phyloP scores from a whole-genome alignment of 2,329 filamentous ascomycete species.

The Blastomyces percursus region DNA sequence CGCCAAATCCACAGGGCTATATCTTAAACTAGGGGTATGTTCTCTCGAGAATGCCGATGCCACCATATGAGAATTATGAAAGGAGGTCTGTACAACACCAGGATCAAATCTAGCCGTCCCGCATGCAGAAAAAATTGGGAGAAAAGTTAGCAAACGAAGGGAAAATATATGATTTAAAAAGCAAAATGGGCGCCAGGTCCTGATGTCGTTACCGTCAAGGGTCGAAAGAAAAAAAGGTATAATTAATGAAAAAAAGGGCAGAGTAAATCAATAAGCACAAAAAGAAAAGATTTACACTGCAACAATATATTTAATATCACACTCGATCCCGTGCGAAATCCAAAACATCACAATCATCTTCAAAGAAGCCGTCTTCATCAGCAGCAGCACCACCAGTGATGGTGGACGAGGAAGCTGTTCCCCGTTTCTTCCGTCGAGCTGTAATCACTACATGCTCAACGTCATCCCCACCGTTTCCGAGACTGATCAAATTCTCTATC shows the following conservation, averaged over 20 bases:
- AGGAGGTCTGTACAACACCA: not conserved
- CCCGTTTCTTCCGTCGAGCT: slow-evolving; percentile 56
- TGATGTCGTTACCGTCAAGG: not conserved
- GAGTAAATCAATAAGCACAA: not conserved
- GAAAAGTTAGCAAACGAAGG: not conserved
- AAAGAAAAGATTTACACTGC: not conserved
- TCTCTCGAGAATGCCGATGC: slow-evolving; percentile 10
- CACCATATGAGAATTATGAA: not conserved
- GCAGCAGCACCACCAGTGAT: slow-evolving; percentile 32
- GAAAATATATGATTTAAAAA: not conserved
- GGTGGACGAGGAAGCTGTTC: slow-evolving; percentile 4
- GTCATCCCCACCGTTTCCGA: slow-evolving; percentile 44
- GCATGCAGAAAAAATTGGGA: not conserved
- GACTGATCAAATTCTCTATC: slow-evolving; percentile 41
- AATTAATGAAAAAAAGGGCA: not conserved
- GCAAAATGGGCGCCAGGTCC: not conserved
- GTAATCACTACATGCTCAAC: slow-evolving; percentile 74
- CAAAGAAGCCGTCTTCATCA: slow-evolving; percentile 65
- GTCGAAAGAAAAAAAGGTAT: not conserved
- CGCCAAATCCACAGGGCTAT: not conserved
- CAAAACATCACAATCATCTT: slow-evolving; percentile 83
- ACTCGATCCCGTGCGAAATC: slow-evolving; percentile 62
- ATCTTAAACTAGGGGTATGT: not conserved
- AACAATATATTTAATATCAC: slow-evolving; percentile 17
- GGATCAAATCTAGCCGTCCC: slow-evolving; percentile 2